phyloP scores from a whole-genome alignment of 495 filamentous ascomycete species.

The Xylaria palmicola region DNA sequence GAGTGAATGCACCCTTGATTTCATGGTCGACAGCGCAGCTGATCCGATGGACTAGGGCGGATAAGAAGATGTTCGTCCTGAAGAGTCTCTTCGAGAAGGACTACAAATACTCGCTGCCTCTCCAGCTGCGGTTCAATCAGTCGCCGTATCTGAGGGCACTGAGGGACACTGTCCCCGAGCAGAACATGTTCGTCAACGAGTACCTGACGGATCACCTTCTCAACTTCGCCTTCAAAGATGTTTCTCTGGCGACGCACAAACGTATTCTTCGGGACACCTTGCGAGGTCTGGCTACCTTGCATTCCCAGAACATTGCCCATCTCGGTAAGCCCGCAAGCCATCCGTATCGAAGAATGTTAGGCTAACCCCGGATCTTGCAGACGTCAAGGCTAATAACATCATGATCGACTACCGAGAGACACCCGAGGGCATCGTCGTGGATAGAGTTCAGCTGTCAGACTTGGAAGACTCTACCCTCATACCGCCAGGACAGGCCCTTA shows the following conservation, averaged over 20 bases:
- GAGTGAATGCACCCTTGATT: conserved; percentile 2
- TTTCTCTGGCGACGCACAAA: conserved; percentile 39
- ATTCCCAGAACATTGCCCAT: conserved; percentile 50
- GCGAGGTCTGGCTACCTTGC: conserved; percentile 44
- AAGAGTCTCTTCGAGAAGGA: conserved; percentile 42
- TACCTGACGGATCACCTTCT: conserved; percentile 47
- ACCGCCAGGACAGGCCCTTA: conserved; percentile 30
- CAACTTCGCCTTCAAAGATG: conserved; percentile 39
- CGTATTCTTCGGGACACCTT: conserved; percentile 45
- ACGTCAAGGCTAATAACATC: conserved; percentile 42
- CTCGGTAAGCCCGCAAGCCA: conserved; percentile 13
- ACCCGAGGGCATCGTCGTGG: conserved; percentile 31
- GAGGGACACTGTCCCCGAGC: conserved; percentile 44
- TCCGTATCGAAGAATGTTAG: conserved; percentile 3
- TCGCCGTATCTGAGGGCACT: conserved; percentile 39
- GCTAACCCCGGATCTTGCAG: conserved; percentile 14
- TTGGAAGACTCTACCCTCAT: conserved; percentile 50
- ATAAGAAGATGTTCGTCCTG: conserved; percentile 40
- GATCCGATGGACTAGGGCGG: conserved; percentile 24
- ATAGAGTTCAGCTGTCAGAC: conserved; percentile 40
- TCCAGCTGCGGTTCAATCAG: conserved; percentile 38
- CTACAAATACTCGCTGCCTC: conserved; percentile 40
- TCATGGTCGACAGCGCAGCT: not conserved
- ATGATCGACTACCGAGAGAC: conserved; percentile 35
- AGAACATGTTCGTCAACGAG: conserved; percentile 49